Base-by-base conservation (phyloP, 768 basidiomycete genomes). In the Lactarius quietus region DNA sequence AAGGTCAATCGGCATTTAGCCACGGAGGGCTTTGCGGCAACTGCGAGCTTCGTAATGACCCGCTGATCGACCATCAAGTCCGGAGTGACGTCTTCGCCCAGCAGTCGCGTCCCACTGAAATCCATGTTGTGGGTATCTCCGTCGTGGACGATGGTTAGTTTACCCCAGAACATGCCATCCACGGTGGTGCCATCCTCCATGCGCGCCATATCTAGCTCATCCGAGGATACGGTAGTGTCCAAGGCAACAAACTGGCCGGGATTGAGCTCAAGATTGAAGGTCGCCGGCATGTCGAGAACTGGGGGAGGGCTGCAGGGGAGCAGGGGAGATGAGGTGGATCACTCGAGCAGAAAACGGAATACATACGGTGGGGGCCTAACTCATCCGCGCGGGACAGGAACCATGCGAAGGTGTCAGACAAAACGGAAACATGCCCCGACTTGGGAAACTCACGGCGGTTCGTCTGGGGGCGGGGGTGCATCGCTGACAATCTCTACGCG, bases 131-230 rank as follows among this genome's bases (percentile, higher is more conserved):
- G 92, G 20, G 77, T 86, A 70, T 90, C 89, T 36, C 86, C 89
- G 1, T 84, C 78, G 72, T 94, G 92, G 15, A 92, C 83, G 58
- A 94, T 90, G 69, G 85, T 86, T 61, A 94, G 84, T 72, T 93
- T 93, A 5, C 92, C 92, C 90, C 89, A 93, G 76, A 93, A 94
- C 75, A 84, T 78, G 45, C 92, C 92, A 57, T 91, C 92, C 23
- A 94, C 92, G 28, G 86, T 79, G 17, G 90, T 93, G 1, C 92
- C 92, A 70, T 94, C 92, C 68, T 93, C 92, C 88, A 92, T 92
- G 57, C 90, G 84, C 3, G 92, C 89, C 92, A 94, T 93, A 73
- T 94, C 92, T 39, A 93, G 82, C 69, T 93, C 92, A 53, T 83
- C 84, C 3, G 92, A 93, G 59, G 83, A 81, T 38, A 93, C 83